Evolutionary conservation across 768 basidiomycete species (phyloP).

Genomic region (Candolleomyces eurysporus): DNA sequence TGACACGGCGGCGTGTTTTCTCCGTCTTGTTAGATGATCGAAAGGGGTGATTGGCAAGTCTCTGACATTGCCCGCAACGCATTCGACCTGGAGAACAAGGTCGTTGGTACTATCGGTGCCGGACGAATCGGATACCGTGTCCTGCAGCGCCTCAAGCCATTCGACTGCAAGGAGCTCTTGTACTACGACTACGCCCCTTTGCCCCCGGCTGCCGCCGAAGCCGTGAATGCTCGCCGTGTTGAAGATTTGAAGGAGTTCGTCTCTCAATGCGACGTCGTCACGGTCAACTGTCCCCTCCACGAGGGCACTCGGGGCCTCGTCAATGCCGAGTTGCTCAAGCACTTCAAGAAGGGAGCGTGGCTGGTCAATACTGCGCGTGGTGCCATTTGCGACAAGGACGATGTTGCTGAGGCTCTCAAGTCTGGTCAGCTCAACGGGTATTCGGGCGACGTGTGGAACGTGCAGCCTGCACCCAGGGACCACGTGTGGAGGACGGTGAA

Average conservation of each 20-base stretch:
- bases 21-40: conserved; percentile 58
- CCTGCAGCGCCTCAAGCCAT: conserved; percentile 74
- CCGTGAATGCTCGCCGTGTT: conserved; percentile 70
- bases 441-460: conserved; percentile 77
- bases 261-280: conserved; percentile 70
- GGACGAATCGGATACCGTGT: conserved; percentile 84
- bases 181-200: conserved; percentile 86
- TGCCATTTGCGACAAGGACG: conserved; percentile 85
- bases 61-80: conserved; percentile 80
- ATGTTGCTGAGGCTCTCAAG: conserved; percentile 71
- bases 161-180: conserved; percentile 86
- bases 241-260: conserved; percentile 69
- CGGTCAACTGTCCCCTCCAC: conserved; percentile 88
- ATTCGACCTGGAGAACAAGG: conserved; percentile 88
- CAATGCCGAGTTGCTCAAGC: conserved; percentile 77
- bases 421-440: conserved; percentile 73
- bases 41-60: conserved; percentile 85
- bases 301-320: conserved; percentile 80
- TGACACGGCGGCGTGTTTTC: too few relatives aligned
- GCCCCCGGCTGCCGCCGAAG: conserved; percentile 62
- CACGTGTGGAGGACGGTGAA: conserved; percentile 84
- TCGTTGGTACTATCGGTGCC: conserved; percentile 87
- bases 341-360: conserved; percentile 92
- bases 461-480: conserved; percentile 83
- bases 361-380: conserved; percentile 93